phyloP scores from a whole-genome alignment of 169 alveolate species.

The Eimeria praecox region DNA sequence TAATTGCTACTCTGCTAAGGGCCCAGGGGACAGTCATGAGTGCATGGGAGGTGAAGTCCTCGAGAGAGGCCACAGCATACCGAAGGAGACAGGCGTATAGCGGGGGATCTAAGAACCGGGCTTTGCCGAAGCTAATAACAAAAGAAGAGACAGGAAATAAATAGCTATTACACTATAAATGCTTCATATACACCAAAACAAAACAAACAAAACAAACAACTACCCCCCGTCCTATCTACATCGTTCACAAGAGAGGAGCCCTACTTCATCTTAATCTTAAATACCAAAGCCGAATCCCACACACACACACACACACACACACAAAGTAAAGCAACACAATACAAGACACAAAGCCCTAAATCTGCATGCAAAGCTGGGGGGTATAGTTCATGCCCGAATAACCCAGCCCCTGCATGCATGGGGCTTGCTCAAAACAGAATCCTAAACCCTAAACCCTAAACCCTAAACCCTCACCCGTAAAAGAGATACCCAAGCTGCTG shows the following conservation, averaged over 20 bases:
- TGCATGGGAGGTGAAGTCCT: conserved; percentile 87
- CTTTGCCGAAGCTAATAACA: conserved; percentile 87
- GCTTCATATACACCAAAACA: background rate
- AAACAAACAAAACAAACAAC: too few species aligned
- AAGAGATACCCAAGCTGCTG: conserved; percentile 91
- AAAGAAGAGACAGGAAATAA: background rate
- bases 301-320: background rate
- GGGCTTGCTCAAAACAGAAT: too few species aligned
- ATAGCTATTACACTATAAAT: background rate
- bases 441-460: conserved; percentile 20
- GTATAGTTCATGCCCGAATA: background rate
- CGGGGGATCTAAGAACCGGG: conserved; percentile 84
- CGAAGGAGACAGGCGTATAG: conserved; percentile 86
- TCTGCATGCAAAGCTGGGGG: background rate
- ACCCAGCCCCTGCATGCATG: background rate
- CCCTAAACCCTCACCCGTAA: conserved; percentile 87
- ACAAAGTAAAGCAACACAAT: background rate
- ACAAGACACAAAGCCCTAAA: background rate
- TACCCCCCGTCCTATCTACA: too few species aligned
- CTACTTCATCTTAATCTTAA: background rate
- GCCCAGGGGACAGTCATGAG: conserved; percentile 92
- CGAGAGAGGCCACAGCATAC: conserved; percentile 83
- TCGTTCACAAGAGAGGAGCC: background rate
- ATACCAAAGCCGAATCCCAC: background rate
- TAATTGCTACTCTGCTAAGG: conserved; percentile 85